A percentile compares a stretch with the other conserved stretches of the same genome.
phyloP scores from a whole-genome alignment of 495 filamentous ascomycete species.

The Pyronema domesticum region DNA sequence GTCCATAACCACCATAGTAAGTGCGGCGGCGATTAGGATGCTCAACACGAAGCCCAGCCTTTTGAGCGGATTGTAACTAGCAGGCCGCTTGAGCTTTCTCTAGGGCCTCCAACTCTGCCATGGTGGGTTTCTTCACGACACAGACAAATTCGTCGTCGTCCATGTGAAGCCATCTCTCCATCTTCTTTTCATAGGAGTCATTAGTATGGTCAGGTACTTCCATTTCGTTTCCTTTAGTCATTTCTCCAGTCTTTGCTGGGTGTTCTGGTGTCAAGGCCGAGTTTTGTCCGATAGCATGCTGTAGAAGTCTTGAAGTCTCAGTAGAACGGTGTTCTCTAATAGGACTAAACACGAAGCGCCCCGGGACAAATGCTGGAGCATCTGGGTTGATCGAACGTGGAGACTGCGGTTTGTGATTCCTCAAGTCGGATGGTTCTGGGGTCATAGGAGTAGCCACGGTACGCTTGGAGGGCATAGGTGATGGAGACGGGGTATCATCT shows the following conservation, averaged over 20 bases:
- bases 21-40: background rate
- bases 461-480: background rate
- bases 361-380: background rate
- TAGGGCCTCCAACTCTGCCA: background rate
- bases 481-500: background rate
- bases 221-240: background rate
- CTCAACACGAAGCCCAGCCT: background rate
- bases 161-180: constrained; percentile 4
- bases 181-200: background rate
- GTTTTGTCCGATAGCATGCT: too few species aligned
- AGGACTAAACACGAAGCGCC: background rate
- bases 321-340: too few species aligned
- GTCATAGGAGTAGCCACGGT: background rate
- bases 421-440: background rate
- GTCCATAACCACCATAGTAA: too few species aligned
- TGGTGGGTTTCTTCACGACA: background rate
- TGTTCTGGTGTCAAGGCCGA: too few species aligned
- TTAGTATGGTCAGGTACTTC: background rate
- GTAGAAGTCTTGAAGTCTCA: too few species aligned
- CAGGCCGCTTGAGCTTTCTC: background rate
- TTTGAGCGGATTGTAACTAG: background rate
- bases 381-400: background rate
- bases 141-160: constrained; percentile 6
- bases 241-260: background rate
- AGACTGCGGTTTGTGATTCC: background rate